Conservation (phyloP, 441 rosid genomes). For the Adansonia gregorii region DNA sequence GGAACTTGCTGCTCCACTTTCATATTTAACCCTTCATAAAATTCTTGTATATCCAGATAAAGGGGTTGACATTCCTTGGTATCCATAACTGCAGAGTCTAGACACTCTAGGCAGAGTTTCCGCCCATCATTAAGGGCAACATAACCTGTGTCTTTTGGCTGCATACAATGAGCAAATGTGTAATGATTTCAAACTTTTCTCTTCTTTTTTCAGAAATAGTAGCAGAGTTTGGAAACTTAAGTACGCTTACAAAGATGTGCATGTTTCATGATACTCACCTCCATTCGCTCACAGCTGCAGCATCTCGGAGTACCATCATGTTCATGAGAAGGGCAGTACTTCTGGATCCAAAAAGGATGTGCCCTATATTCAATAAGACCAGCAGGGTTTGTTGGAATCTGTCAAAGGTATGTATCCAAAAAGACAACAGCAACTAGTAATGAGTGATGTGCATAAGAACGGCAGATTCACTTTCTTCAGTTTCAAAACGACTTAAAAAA, state of each 20-base stretch:
- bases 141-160: constrained; percentile 61
- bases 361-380: constrained; percentile 91
- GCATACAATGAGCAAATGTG: constrained; percentile 32
- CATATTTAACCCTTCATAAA: constrained; percentile 66
- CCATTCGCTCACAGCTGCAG: constrained; percentile 89
- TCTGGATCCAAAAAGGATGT: constrained; percentile 80
- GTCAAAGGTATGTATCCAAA: constrained; percentile 42
- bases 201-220: constrained; percentile 3
- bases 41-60: constrained; percentile 59
- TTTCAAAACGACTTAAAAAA: constrained; percentile 23
- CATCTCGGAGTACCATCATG: constrained; percentile 77
- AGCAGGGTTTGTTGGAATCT: constrained; percentile 76
- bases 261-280: constrained; percentile 47
- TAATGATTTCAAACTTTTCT: constrained; percentile 24
- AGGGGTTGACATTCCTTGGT: constrained; percentile 67
- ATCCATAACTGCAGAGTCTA: constrained; percentile 74
- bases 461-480: constrained; percentile 2
- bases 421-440: constrained; percentile 36
- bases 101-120: constrained; percentile 75
- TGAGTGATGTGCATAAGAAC: constrained; percentile 21
- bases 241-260: background rate
- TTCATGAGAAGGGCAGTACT: constrained; percentile 82
- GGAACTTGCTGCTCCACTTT: constrained; percentile 72
- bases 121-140: constrained; percentile 67
- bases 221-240: constrained; percentile 10